A percentile compares a stretch with the other conserved stretches of the same genome.
phyloP scores from a whole-genome alignment of 164 flowering plant genomes.

The Chloranthus sessilifolius region DNA sequence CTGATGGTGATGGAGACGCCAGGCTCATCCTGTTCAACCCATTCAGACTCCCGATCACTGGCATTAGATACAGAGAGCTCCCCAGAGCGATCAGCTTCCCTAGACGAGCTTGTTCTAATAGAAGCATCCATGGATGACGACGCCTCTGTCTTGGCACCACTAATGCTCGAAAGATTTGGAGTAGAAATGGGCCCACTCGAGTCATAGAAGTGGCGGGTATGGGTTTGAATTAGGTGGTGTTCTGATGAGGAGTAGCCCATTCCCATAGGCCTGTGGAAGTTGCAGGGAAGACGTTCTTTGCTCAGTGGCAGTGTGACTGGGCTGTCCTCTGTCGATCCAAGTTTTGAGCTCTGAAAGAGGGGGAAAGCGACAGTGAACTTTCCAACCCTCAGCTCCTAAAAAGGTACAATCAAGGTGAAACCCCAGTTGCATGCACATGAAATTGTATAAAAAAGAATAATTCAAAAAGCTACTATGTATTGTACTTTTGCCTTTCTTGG shows the following conservation, averaged over 20 bases:
- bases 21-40: constrained; percentile 93
- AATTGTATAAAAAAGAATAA: too few relatives aligned
- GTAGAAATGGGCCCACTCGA: constrained; percentile 57
- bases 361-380: too few relatives aligned
- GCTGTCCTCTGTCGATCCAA: constrained; percentile 63
- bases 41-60: constrained; percentile 81
- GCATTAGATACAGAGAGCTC: constrained; percentile 73
- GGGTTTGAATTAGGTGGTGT: constrained; percentile 51
- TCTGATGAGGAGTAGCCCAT: constrained; percentile 77
- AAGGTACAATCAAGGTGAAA: too few relatives aligned
- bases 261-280: constrained; percentile 47
- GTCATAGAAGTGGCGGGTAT: constrained; percentile 31
- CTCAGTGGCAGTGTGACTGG: constrained; percentile 82
- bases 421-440: too few relatives aligned
- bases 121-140: constrained; percentile 80
- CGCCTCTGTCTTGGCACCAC: constrained; percentile 74
- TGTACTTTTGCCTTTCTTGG: too few relatives aligned
- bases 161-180: constrained; percentile 78
- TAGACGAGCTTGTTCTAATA: constrained; percentile 67
- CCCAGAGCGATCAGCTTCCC: constrained; percentile 76
- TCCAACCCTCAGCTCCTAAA: too few relatives aligned
- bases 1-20: constrained; percentile 84
- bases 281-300: constrained; percentile 61
- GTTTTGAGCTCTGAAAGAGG: constrained; percentile 61
- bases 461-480: too few relatives aligned